These are phyloP conservation scores for Nectriaceae sp. DNA, from an alignment of 2,329 filamentous ascomycete genomes.

Conservation along the genomic window DNA sequence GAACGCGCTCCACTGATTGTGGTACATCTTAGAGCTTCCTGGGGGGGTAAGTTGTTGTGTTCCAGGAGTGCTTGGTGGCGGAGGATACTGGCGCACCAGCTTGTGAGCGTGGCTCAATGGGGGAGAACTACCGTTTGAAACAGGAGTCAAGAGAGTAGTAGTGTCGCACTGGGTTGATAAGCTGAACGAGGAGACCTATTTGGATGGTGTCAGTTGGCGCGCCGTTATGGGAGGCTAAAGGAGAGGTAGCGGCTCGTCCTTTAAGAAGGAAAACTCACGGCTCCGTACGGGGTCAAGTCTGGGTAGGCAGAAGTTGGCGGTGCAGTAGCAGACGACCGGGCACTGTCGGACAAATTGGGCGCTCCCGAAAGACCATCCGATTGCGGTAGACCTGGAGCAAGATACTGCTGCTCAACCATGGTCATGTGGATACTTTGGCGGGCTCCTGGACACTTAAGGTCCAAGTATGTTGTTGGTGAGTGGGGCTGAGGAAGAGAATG, in stretches of 20 bases:
- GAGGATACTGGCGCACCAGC: conserved; percentile 41
- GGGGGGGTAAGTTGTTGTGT: conserved; percentile 52
- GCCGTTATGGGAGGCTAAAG: neutral
- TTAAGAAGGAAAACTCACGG: conserved; percentile 29
- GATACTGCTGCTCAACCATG: conserved; percentile 39
- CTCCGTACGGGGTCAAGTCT: conserved; percentile 32
- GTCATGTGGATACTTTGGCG: conserved; percentile 27
- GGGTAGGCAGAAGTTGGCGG: conserved; percentile 28
- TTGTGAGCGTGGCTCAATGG: conserved; percentile 47
- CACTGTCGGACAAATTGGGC: conserved; percentile 27
- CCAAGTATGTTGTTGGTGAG: conserved; percentile 22
- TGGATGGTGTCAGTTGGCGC: conserved; percentile 7
- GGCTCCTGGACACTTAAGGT: conserved; percentile 23
- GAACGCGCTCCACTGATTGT: conserved; percentile 42
- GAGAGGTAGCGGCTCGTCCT: conserved; percentile 1
- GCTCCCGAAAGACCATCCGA: conserved; percentile 32
- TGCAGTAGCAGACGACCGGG: conserved; percentile 22
- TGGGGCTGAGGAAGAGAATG: conserved; percentile 16
- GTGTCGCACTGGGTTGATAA: conserved; percentile 42
- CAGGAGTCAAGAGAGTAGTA: conserved; percentile 50
- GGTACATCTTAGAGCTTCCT: conserved; percentile 48
- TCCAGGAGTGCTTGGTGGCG: conserved; percentile 36
- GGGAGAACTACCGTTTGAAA: conserved; percentile 51
- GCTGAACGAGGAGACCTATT: conserved; percentile 34
- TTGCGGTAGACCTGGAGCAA: conserved; percentile 35